Evolutionary conservation across 306 rosid genomes (phyloP).

Genomic region (Notholithocarpus densiflorus): DNA sequence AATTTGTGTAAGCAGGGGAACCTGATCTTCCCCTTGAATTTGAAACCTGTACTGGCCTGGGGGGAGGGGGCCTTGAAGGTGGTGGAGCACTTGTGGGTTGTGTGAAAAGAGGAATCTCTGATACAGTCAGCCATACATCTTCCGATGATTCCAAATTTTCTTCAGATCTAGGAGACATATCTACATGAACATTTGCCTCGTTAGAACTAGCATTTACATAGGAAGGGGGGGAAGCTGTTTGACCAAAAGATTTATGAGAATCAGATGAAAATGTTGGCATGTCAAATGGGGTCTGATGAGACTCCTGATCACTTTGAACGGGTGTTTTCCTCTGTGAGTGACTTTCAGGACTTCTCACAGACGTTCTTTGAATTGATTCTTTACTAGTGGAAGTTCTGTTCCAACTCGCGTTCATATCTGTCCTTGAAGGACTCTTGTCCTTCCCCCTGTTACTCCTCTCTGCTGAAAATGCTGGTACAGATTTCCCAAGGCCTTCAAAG

Average conservation of each 20-base stretch:
- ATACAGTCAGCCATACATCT: conserved; percentile 85
- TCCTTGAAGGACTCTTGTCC: conserved; percentile 50
- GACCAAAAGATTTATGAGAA: conserved; percentile 58
- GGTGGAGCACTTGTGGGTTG: conserved; percentile 97
- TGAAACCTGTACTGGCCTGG: conserved; percentile 67
- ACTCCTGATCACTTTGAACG: conserved; percentile 46
- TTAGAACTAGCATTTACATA: conserved; percentile 37
- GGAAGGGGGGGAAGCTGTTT: conserved; percentile 64
- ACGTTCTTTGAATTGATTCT: conserved; percentile 52
- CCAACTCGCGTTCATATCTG: conserved; percentile 42
- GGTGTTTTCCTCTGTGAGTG: conserved; percentile 53
- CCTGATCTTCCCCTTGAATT: conserved; percentile 43
- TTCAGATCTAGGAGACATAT: conserved; percentile 61
- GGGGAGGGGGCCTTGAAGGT: conserved; percentile 99
- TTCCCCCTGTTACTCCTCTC: conserved; percentile 59
- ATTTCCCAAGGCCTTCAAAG: conserved; percentile 78
- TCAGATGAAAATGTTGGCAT: conserved; percentile 56
- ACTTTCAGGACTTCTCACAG: conserved; percentile 55
- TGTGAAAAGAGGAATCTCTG: conserved; percentile 90
- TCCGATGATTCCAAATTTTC: conserved; percentile 58
- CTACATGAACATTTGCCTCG: conserved; percentile 46
- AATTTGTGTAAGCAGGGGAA: conserved; percentile 39
- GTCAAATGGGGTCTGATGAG: conserved; percentile 53
- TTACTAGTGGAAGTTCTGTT: conserved; percentile 34
- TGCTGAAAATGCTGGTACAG: conserved; percentile 71